Base-by-base conservation (phyloP, 441 rosid species). In the Biscutella auriculata region DNA sequence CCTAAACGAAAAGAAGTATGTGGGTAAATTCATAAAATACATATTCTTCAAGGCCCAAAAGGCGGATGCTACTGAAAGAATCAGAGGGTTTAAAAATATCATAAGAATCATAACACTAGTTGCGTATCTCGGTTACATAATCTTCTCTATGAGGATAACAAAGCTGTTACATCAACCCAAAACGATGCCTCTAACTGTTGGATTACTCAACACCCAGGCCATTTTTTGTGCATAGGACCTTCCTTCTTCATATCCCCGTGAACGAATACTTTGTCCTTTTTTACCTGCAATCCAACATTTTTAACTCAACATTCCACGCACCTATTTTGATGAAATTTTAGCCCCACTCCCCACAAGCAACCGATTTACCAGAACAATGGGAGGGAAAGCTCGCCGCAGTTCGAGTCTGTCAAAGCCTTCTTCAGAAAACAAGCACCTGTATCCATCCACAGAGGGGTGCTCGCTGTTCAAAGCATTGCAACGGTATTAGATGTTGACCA, bases 361-460 rank as follows among this genome's bases (percentile, higher is more conserved):
- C 28, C 54, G 9, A 43, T 52, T 60, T 83, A 88, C 98, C 95
- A 83, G 57, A 6, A 70, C 34, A 52, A 83, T 45, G 9, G 87
- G 95, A 28, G 90, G 90, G 66, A 82, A 66, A 21, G 67, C 61
- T 48, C 48, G 68, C 66, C 74, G 86, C 54, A 77, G 73, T 19
- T 58, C 74, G 32, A 84, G 43, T 76, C 82, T 77, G 4, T 86
- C 75, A 75, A 88, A 88, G 46, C 87, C 95, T 43, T 78, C 69
- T 49, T 73, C 75, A 5, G 66, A 57, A 68, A 76, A 82, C 57
- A 87, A 81, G 67, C 97, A 88, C 66, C 71, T 58, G 76, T 74
- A 88, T 62, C 98, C 95, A 63, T 68, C 82, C 63, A 88, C 64
- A 32, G 41, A 50, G 19, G 70, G 35, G 66, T 84, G 89, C 76